Evolutionary conservation across 164 flowering plant genomes (phyloP).

Genomic region (Cinnamomum chago): DNA sequence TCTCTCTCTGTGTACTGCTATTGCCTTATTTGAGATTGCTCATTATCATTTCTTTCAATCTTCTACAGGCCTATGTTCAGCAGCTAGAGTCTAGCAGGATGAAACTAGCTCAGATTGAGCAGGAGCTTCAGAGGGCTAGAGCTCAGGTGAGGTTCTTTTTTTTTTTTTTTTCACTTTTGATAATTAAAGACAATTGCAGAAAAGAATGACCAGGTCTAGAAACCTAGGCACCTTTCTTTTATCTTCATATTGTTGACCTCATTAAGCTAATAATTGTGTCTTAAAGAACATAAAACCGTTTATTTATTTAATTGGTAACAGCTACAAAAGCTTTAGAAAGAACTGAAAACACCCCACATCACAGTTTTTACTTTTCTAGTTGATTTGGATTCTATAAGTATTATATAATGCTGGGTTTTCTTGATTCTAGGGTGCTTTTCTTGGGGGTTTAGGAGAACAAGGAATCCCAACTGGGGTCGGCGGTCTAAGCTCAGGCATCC

Average conservation of each 20-base stretch:
- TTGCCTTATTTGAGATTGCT: not conserved
- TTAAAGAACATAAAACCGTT: not conserved
- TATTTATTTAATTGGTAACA: not conserved
- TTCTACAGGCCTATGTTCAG: slow-evolving; percentile 92
- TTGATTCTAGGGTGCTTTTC: slow-evolving; percentile 65
- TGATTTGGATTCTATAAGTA: no score
- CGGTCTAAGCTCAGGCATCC: slow-evolving; percentile 60
- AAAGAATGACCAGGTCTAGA: no score
- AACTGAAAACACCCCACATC: not conserved
- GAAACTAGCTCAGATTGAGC: slow-evolving; percentile 88
- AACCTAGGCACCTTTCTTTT: no score
- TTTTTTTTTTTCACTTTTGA: not conserved
- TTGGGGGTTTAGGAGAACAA: slow-evolving; percentile 67
- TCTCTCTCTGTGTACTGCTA: not conserved
- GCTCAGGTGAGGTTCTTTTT: slow-evolving; percentile 50
- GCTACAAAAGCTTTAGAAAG: not conserved
- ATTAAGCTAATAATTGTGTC: no score
- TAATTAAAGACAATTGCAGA: not conserved
- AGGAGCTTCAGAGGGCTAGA: slow-evolving; percentile 92
- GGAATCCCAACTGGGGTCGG: slow-evolving; percentile 43
- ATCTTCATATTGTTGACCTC: no score
- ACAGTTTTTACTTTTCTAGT: no score
- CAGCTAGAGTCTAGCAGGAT: slow-evolving; percentile 94
- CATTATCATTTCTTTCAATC: not conserved
- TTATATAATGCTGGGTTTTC: slow-evolving; percentile 2